Base-by-base conservation (phyloP, 805 yeast genomes). In the Sugiyamaella lignohabitans region DNA sequence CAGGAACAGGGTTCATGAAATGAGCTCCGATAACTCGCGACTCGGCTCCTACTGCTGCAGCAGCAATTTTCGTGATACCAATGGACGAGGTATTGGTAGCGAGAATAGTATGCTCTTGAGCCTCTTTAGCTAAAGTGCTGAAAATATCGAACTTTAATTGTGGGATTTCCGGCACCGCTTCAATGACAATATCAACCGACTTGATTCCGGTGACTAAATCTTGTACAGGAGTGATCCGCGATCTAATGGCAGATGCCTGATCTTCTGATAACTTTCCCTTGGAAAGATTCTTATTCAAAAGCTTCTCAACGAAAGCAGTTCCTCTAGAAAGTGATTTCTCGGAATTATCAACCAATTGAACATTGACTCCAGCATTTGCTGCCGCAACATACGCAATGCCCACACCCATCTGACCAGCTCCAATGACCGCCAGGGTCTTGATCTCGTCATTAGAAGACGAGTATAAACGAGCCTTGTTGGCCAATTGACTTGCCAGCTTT, bases 1-100 rank as follows among this genome's bases (percentile, higher is more conserved):
- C 73, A 2, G 74, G 73, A 30, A 69, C 73, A 14, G 73, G 73
- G 57, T 70, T 69, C 73, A 69, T 69, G 53, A 69, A 70, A 53
- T 69, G 73, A 23, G 68, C 62, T 22, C 71, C 68, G 27, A 69
- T 61, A 17, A 70, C 74, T 4, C 74, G 60, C 44, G 47, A 44
- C 48, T 67, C 73, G 17, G 71, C 70, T 8, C 67, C 65, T 35
- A 52, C 58, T 4, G 74, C 74, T 14, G 70, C 66, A 23, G 73
- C 71, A 6, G 74, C 73, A 36, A 69, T 66, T 54, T 62, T 60
- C 46, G 74, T 69, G 53, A 69, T 66, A 38, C 68, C 59, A 48
- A 69, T 70, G 22, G 72, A 66, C 41, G 73, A 69, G 14, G 74
- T 70, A 53, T 69, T 69, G 24, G 72, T 63, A 21, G 65, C 71